Percentiles rank a stretch among this genome's conserved stretches.
Conservation (phyloP, 805 yeast genomes). For the Nakazawaea wickerhamii region DNA sequence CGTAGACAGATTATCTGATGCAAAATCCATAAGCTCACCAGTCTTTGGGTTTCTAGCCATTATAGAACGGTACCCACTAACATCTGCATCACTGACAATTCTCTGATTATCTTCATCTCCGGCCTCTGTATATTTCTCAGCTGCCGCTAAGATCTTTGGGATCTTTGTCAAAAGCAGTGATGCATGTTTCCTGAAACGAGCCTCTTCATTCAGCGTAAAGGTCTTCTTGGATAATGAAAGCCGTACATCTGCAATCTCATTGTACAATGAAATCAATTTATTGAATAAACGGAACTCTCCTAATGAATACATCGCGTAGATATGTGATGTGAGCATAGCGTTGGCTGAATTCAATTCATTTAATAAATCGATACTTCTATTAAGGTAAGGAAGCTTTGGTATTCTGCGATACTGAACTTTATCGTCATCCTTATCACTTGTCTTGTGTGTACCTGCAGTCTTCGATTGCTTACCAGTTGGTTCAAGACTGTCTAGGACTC, state of each 20-base stretch:
- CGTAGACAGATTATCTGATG: slow-evolving; percentile 15
- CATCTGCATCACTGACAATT: slow-evolving; percentile 19
- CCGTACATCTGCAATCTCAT: slow-evolving; percentile 53
- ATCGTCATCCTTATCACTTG: slow-evolving; percentile 21
- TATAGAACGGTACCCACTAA: slow-evolving; percentile 57
- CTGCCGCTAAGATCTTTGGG: slow-evolving; percentile 52
- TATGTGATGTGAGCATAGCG: slow-evolving; percentile 53
- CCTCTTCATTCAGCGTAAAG: slow-evolving; percentile 49
- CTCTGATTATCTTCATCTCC: slow-evolving; percentile 19
- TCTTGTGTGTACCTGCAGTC: slow-evolving; percentile 24
- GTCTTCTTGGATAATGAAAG: slow-evolving; percentile 45
- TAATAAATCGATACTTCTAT: slow-evolving; percentile 37
- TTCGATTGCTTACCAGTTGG: slow-evolving; percentile 34
- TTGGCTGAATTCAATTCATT: slow-evolving; percentile 57
- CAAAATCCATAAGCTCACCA: slow-evolving; percentile 48
- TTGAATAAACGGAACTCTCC: slow-evolving; percentile 63
- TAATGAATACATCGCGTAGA: slow-evolving; percentile 64
- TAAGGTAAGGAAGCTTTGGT: slow-evolving; percentile 54
- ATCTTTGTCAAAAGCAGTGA: slow-evolving; percentile 50
- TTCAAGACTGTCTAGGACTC: slow-evolving; percentile 37
- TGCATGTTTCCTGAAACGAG: slow-evolving; percentile 43
- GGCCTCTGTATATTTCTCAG: slow-evolving; percentile 29
- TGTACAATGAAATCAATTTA: slow-evolving; percentile 47
- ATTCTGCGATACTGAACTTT: slow-evolving; percentile 15
- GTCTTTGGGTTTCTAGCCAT: slow-evolving; percentile 56